phyloP scores from a whole-genome alignment of 441 rosid species.

The Populus tomentosa region DNA sequence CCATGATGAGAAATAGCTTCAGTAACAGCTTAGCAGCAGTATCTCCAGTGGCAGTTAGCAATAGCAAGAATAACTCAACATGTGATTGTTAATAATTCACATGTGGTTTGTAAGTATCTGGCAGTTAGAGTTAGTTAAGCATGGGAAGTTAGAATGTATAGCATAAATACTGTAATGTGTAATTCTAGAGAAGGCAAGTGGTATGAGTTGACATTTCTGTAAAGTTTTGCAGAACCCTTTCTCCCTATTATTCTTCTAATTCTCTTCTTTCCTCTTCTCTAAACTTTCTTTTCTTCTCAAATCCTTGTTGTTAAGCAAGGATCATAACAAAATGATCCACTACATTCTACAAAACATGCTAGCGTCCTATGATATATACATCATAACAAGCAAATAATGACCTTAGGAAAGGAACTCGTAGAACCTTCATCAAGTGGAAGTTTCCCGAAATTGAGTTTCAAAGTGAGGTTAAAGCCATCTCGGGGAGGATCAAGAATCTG shows the following conservation, averaged over 20 bases:
- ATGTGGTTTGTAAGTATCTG: neutral
- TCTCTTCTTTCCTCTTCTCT: neutral
- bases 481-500: constrained; percentile 97
- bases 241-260: neutral
- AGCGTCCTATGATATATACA: constrained; percentile 10
- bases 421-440: constrained; percentile 89
- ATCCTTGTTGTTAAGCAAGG: neutral
- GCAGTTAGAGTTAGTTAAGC: neutral
- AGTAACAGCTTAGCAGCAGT: neutral
- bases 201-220: neutral
- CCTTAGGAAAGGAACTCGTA: constrained; percentile 41
- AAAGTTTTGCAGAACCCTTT: neutral
- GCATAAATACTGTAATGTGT: neutral
- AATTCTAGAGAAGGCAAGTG: neutral
- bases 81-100: neutral
- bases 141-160: neutral
- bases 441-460: constrained; percentile 81
- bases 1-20: neutral
- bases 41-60: neutral
- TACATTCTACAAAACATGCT: neutral
- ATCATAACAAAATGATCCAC: neutral
- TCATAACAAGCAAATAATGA: constrained; percentile 38
- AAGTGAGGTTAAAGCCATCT: constrained; percentile 88
- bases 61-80: neutral
- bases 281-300: neutral